Evolutionary conservation across 1,139 yeast genomes (phyloP).

Genomic region (Saccharomyces hybrid): DNA sequence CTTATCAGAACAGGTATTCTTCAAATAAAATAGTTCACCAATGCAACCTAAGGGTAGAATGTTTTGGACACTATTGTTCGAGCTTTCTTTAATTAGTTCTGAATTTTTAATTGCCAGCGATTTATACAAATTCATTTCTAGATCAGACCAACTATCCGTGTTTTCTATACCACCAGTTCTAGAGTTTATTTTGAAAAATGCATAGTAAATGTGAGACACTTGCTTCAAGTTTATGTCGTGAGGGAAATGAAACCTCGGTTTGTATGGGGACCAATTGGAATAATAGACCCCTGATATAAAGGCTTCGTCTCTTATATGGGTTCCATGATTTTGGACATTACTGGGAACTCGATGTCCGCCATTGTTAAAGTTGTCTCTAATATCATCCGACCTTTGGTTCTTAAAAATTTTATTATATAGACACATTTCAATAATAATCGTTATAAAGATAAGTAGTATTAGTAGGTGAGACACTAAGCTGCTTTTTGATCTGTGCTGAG

Average conservation of each 20-base stretch:
- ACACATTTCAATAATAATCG: constrained; percentile 11
- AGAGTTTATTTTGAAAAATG: constrained; percentile 58
- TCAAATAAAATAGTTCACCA: constrained; percentile 49
- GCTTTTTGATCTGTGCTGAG: neutral
- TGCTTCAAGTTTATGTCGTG: constrained; percentile 51
- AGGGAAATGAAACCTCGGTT: constrained; percentile 50
- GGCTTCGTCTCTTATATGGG: constrained; percentile 4
- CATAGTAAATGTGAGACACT: constrained; percentile 67
- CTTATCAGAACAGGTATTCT: constrained; percentile 35
- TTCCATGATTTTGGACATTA: neutral
- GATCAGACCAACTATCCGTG: constrained; percentile 66
- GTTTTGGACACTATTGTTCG: neutral
- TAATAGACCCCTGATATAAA: constrained; percentile 37
- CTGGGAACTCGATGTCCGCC: neutral
- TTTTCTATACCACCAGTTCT: constrained; percentile 46
- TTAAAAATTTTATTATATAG: constrained; percentile 11
- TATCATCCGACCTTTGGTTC: constrained; percentile 4
- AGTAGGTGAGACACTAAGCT: neutral
- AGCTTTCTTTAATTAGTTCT: neutral
- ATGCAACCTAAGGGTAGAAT: constrained; percentile 41
- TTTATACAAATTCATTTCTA: constrained; percentile 37
- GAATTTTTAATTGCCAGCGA: constrained; percentile 10
- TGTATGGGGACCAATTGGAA: constrained; percentile 71
- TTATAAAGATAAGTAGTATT: neutral
- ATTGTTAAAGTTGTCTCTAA: constrained; percentile 5